Evolutionary conservation across 306 rosid genomes (phyloP).

Genomic region (Lithocarpus polystachyus): DNA sequence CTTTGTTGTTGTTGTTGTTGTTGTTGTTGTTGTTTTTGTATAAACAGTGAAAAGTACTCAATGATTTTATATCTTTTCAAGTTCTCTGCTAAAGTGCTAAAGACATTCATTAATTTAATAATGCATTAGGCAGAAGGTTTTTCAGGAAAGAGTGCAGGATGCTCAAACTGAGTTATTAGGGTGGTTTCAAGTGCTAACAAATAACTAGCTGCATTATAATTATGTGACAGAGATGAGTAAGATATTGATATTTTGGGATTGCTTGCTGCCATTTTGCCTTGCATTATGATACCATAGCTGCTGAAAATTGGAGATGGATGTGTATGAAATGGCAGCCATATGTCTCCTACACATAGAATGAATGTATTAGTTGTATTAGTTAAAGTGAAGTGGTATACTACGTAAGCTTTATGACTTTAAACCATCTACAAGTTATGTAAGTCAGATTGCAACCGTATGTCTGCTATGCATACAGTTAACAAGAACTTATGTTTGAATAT

Average conservation of each 20-base stretch:
- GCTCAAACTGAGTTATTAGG: not conserved
- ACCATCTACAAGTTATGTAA: not conserved
- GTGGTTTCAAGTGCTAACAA: not conserved
- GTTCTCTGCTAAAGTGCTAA: not conserved
- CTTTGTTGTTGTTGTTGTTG: not conserved
- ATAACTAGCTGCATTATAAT: not conserved
- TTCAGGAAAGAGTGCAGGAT: not conserved
- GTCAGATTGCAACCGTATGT: not conserved
- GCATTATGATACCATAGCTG: not conserved
- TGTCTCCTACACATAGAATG: too few relatives aligned
- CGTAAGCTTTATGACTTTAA: not conserved
- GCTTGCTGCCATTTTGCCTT: not conserved
- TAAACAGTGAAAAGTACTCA: not conserved
- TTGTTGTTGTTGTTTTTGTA: not conserved
- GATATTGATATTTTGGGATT: not conserved
- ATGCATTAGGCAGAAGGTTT: not conserved
- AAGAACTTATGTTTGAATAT: not conserved
- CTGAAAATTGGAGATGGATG: not conserved
- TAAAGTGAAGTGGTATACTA: not conserved
- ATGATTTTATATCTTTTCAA: not conserved
- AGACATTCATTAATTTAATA: not conserved
- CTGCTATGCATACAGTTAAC: not conserved
- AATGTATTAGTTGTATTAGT: too few relatives aligned
- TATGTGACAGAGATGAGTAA: too few relatives aligned
- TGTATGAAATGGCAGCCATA: not conserved